These are phyloP conservation scores for Leucoagaricus sp. DNA, from an alignment of 1,284 basidiomycete species.

Conservation along the genomic window DNA sequence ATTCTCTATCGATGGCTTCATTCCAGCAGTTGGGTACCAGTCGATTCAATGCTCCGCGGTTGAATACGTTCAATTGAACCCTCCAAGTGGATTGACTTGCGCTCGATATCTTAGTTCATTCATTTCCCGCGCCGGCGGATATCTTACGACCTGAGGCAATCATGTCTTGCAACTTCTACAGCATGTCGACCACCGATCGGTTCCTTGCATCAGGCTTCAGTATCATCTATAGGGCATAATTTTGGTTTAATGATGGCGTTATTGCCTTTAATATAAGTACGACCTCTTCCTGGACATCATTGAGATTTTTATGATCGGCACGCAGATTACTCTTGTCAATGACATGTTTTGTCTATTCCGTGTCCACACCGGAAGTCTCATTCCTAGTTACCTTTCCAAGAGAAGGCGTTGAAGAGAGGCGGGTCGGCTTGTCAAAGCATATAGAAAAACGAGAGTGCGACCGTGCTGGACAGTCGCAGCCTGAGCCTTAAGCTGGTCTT, in stretches of 20 bases:
- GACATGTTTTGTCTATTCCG: constrained; percentile 34
- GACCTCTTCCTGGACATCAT: not conserved
- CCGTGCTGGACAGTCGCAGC: no score
- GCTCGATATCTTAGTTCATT: constrained; percentile 53
- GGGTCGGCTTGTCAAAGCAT: no score
- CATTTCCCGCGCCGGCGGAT: constrained; percentile 59
- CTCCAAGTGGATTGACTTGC: constrained; percentile 66
- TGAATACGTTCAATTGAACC: constrained; percentile 54
- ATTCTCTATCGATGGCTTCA: not conserved
- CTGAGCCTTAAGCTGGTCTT: no score
- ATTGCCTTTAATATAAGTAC: constrained; percentile 49
- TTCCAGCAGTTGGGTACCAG: constrained; percentile 46
- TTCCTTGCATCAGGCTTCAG: constrained; percentile 45
- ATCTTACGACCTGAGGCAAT: constrained; percentile 60
- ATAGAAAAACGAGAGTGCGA: no score
- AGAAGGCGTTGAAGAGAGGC: no score
- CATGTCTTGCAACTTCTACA: constrained; percentile 56
- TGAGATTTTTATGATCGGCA: not conserved
- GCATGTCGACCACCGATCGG: constrained; percentile 41
- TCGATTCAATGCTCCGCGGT: constrained; percentile 52
- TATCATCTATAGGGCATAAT: constrained; percentile 54
- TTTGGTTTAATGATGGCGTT: constrained; percentile 47
- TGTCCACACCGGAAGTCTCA: constrained; percentile 24
- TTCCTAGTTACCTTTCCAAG: no score
- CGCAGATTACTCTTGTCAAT: not conserved